These are phyloP conservation scores for Centrapalus pauciflorus DNA, from an alignment of 129 eudicot species.

Conservation along the genomic window DNA sequence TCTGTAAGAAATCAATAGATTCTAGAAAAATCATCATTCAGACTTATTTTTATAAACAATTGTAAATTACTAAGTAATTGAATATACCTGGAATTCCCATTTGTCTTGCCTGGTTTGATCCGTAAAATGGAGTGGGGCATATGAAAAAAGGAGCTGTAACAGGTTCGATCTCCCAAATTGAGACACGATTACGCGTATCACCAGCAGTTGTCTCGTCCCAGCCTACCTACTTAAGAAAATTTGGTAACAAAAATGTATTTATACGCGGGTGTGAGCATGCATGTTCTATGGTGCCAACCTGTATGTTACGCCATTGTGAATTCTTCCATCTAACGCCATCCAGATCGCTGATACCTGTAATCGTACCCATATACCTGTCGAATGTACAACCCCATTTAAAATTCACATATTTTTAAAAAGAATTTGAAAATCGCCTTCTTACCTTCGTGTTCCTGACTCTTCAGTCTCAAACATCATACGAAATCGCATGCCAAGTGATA, in stretches of 20 bases:
- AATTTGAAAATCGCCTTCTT: background rate
- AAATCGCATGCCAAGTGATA: conserved; percentile 80
- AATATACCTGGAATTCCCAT: too few relatives aligned
- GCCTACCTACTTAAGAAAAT: conserved; percentile 48
- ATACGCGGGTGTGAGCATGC: background rate
- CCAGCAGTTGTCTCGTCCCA: conserved; percentile 92
- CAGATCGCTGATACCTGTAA: conserved; percentile 69
- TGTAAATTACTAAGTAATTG: too few relatives aligned
- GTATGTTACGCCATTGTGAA: conserved; percentile 81
- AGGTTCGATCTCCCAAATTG: conserved; percentile 84
- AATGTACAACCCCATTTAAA: background rate
- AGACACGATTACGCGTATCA: conserved; percentile 66
- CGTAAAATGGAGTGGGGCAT: too few relatives aligned
- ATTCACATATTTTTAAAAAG: background rate
- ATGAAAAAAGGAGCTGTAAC: conserved; percentile 76
- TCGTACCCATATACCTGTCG: conserved; percentile 79
- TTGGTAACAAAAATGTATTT: background rate
- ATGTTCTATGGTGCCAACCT: conserved; percentile 33
- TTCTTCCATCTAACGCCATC: conserved; percentile 79
- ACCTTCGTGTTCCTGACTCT: conserved; percentile 80
- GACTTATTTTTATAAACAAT: too few relatives aligned
- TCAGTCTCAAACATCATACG: conserved; percentile 89
- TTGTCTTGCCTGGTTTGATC: too few relatives aligned
- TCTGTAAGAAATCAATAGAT: conserved; percentile 33
- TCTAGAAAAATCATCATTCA: background rate